These are phyloP conservation scores for Scutellaria galericulata DNA, from an alignment of 257 asterid species.

Conservation along the genomic window DNA sequence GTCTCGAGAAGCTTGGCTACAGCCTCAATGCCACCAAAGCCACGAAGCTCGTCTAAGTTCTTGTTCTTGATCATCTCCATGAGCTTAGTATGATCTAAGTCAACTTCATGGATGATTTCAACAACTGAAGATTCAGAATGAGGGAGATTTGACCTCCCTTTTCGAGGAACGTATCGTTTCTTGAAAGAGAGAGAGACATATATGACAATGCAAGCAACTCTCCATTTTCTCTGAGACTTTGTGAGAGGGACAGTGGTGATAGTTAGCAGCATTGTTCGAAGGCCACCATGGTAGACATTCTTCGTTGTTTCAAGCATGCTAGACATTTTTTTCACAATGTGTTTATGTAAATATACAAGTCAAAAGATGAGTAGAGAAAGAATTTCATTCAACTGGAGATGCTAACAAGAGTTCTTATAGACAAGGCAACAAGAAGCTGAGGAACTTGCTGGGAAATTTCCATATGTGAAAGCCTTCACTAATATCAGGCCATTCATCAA, in stretches of 20 bases:
- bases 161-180: constrained; percentile 35
- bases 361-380: constrained; percentile 34
- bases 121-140: constrained; percentile 36
- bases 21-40: constrained; percentile 48
- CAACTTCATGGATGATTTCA: constrained; percentile 35
- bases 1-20: constrained; percentile 43
- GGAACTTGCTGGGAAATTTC: constrained; percentile 44
- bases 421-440: neutral
- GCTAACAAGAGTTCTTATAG: constrained; percentile 23
- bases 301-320: constrained; percentile 32
- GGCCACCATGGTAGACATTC: constrained; percentile 23
- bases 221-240: constrained; percentile 50
- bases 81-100: constrained; percentile 26
- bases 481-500: neutral
- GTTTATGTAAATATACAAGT: neutral
- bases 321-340: constrained; percentile 27
- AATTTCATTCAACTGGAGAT: constrained; percentile 35
- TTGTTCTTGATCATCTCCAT: constrained; percentile 42
- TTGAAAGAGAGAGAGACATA: constrained; percentile 40
- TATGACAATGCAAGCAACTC: constrained; percentile 53
- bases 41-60: constrained; percentile 27
- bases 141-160: constrained; percentile 6
- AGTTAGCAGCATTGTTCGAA: constrained; percentile 39
- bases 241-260: constrained; percentile 41
- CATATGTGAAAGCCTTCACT: constrained; percentile 28